Base-by-base conservation (phyloP, 2,329 filamentous ascomycete genomes). In the Stagonosporopsis chrysanthemi region DNA sequence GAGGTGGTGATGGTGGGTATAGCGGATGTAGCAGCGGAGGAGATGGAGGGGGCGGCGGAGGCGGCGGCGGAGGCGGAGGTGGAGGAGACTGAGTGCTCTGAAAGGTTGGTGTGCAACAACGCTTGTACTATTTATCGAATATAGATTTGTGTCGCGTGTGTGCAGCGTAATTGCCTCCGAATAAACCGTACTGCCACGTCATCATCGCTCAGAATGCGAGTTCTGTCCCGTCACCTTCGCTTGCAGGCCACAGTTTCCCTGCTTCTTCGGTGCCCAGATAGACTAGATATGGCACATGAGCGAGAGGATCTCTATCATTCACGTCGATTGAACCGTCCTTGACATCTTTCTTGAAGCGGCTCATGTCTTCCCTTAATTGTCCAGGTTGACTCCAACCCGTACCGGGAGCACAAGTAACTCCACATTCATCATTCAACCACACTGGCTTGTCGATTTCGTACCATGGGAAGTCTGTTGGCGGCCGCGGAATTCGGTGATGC, bases 391-490 rank as follows among this genome's bases (percentile, higher is more conserved):
- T 33, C 52, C 52, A 56, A 14, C 19, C 41, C 35, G 35, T 31
- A 6, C 47, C 52, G 8, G 52, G 41, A 14, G 39, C 22, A 33
- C 38, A 47, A 4, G n/a, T 24, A 15, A 62, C 24, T 26, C 49
- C 51, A 7, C 38, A 39, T 36, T 60, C 54, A 5, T 45, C 45
- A 35, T 51, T 41, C 49, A 64, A 40, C 51, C 52, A 60, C 6
- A 61, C 39, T 26, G 23, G 46, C 17, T 52, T 12, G 6, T 23
- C 47, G 2, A 31, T 22, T 17, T 46, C 35, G 31, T 66, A 63
- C 59, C 61, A 66, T 2, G 63, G 61, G 26, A 66, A 66, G 28
- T 63, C 60, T 2, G 6, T 19, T 1, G 33, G 11, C 9, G 50
- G 51, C 28, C 54, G 36, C 19, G 51, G 23, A 2, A 66, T 55